A percentile compares a stretch with the other conserved stretches of the same genome.
These are phyloP conservation scores for Chalciporus piperatus DNA, from an alignment of 768 basidiomycete species.

Conservation along the genomic window DNA sequence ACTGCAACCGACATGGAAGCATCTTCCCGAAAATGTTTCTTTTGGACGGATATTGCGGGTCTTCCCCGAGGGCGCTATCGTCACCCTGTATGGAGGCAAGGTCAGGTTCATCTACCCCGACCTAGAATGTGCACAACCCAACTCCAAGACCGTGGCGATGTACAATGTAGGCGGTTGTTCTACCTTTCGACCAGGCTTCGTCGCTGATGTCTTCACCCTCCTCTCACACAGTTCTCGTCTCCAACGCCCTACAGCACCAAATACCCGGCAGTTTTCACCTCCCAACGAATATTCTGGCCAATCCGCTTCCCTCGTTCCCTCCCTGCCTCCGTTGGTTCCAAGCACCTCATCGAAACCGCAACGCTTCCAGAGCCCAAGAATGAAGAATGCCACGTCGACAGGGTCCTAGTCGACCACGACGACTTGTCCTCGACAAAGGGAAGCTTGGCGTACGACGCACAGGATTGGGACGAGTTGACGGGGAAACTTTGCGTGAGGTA, in stretches of 20 bases:
- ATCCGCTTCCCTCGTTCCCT: slow-evolving; percentile 14
- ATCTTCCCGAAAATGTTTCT: slow-evolving; percentile 19
- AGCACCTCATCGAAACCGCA: slow-evolving; percentile 23
- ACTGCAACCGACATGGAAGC: slow-evolving; percentile 19
- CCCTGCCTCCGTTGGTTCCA: slow-evolving; percentile 8
- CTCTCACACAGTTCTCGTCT: slow-evolving; percentile 16
- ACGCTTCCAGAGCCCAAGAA: slow-evolving; percentile 14
- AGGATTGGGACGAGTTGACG: slow-evolving; percentile 33
- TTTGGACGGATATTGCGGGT: slow-evolving; percentile 29
- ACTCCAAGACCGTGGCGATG: slow-evolving; percentile 13
- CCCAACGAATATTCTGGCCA: slow-evolving; percentile 31
- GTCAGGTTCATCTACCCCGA: slow-evolving; percentile 26
- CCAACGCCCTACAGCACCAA: slow-evolving; percentile 15
- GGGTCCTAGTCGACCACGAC: slow-evolving; percentile 22
- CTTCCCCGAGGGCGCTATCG: slow-evolving; percentile 26
- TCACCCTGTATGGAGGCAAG: slow-evolving; percentile 25
- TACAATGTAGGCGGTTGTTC: slow-evolving; percentile 19
- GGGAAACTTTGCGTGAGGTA: slow-evolving; percentile 28
- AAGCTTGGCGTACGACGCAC: slow-evolving; percentile 18
- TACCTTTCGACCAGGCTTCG: background rate
- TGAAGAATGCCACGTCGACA: slow-evolving; percentile 18
- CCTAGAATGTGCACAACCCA: slow-evolving; percentile 14
- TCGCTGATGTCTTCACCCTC: background rate
- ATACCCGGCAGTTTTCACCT: slow-evolving; percentile 21
- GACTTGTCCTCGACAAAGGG: slow-evolving; percentile 11